Percentiles rank a stretch among this genome's conserved stretches.
These are phyloP conservation scores for Coemansia sp. DNA, from an alignment of 192 early-diverging fungal genomes.

Conservation along the genomic window DNA sequence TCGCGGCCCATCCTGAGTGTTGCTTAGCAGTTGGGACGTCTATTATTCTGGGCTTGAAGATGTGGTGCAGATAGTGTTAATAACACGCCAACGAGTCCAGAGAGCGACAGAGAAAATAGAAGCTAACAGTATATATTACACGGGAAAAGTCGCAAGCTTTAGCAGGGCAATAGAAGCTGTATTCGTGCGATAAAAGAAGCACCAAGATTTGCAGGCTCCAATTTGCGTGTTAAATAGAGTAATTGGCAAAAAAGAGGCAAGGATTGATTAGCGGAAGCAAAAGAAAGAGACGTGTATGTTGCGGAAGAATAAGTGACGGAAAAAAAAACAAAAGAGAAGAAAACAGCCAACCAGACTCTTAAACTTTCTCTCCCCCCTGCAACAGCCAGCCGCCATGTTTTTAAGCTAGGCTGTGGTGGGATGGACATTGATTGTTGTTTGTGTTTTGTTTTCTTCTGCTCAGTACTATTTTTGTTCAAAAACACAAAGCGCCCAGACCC, in stretches of 20 bases:
- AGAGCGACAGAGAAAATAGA: neutral
- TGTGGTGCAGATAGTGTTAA: neutral
- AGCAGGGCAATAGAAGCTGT: neutral
- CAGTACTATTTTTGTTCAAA: neutral
- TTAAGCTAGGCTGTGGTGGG: too few relatives aligned
- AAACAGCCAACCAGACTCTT: neutral
- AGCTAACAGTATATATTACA: slow-evolving; percentile 5
- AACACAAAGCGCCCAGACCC: neutral
- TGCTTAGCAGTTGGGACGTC: neutral
- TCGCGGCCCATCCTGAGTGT: slow-evolving; percentile 43
- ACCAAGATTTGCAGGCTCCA: neutral
- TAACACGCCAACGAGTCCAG: neutral
- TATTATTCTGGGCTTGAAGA: neutral
- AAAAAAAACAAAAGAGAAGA: neutral
- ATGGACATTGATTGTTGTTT: neutral
- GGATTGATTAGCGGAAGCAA: neutral
- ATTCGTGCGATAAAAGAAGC: neutral
- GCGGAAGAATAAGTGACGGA: neutral
- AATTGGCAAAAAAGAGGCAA: neutral
- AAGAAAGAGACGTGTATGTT: neutral
- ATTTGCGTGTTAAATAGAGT: neutral
- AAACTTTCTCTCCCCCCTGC: too few relatives aligned
- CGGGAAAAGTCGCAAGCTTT: neutral
- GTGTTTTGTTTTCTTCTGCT: neutral
- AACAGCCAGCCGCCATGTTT: too few relatives aligned